Evolutionary conservation across 2,329 filamentous ascomycete genomes (phyloP), one percentile per base, ranked within the genome.

Genomic region (Sclerotinia nivalis): DNA sequence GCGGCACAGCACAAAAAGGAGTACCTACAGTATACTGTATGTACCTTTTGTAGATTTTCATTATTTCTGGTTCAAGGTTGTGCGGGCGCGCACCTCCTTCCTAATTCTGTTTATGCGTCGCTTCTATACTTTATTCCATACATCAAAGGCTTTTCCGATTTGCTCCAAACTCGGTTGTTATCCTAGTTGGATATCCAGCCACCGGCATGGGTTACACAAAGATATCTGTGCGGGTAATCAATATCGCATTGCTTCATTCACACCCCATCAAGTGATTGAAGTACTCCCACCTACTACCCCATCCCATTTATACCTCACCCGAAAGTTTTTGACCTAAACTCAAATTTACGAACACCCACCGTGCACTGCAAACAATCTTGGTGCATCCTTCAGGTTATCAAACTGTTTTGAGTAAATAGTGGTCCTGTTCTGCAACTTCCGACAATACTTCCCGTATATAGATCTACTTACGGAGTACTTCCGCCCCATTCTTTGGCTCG

Each of bases 201-300:
- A 68, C 66, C 66, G 22, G 31, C 66, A 62, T 68, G 56, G 34
- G 66, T 68, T 34, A 68, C 66, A 68, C 66, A 62, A 61, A 61
- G 56, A 68, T 31, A 49, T 28, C 40, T 40, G 31, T 49, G 55
- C 18, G 20, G 47, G 5, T 49, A 28, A n/a, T 37, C 55, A 61
- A 61, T 34, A 61, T 52, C 13, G 5, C 34, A 65, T 65, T 65
- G 18, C 31, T 65, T 28, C 15, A 9, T 68, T 8, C 49, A 43
- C 61, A 52, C 61, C 60, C 47, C n/a, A 54, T 28, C n/a, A 13
- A 52, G 47, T 65, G n/a, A 65, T 52, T 22, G 1, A 12, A 22
- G 18, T 37, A 52, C 61, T 28, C 61, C 47, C 28, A 8, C 8
- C 5, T 5, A 40, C 47, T 22, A 22, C 9, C 9, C 31, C 40